Evolutionary conservation across 2,329 filamentous ascomycete genomes (phyloP), one percentile per base, ranked within the genome.

Genomic region (Zymoseptoria passerinii): DNA sequence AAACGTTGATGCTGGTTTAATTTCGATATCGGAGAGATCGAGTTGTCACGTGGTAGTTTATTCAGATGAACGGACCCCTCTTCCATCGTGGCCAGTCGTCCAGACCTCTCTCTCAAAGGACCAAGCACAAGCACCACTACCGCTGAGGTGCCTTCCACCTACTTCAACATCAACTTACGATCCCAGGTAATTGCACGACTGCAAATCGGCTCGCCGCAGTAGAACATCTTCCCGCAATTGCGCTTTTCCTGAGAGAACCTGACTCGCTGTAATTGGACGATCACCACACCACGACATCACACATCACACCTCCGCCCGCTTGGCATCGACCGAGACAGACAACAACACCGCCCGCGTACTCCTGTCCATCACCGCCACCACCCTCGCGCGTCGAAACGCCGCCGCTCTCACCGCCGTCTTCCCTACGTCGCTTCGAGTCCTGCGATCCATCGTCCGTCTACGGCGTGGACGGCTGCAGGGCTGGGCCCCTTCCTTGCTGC

Each of bases 401-500:
- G 35, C n/a, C 10, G 10, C 35, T 44, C 35, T 44, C 35, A 16
- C n/a, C 35, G 35, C n/a, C 35, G 35, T 44, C 35, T 16, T 44
- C 7, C 35, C 35, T n/a, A 44, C 35, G 35, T n/a, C 35, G 7
- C 10, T 4, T 44, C 35, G 35, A 44, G 35, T 44, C 35, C 13
- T 44, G 35, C 35, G 35, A 16, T 44, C 35, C 35, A 44, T 44
- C 35, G 35, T 44, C 35, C 35, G 10, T 44, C 35, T 29, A 44
- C 35, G 35, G 35, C 35, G 35, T 44, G 35, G 35, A 44, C 35
- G 35, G 35, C 35, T 44, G 35, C 35, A 63, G 61, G 62, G 64
- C 62, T 58, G 65, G 62, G 62, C 62, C 63, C 62, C 50, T 55
- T 58, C 62, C 55, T 64, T 53, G 59, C 64, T 57, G 62, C 65